Base-by-base conservation (phyloP, 1,284 basidiomycete genomes). In the Porogramme epimiltina region DNA sequence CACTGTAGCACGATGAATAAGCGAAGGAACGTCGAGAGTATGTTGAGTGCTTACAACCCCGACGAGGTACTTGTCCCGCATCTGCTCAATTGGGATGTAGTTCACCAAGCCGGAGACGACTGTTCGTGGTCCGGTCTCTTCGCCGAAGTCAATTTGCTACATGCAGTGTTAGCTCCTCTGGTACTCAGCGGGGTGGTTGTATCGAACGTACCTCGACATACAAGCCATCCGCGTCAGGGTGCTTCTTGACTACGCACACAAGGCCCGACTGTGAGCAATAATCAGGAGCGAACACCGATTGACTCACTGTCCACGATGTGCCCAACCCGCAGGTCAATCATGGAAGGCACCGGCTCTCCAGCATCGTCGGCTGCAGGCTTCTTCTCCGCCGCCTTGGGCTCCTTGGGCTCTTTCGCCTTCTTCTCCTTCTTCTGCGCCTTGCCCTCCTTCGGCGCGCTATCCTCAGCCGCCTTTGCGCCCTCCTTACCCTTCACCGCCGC, bases 131-230 rank as follows among this genome's bases (percentile, higher is more conserved):
- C 93, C 95, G 1, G 86, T 87, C 68, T 94, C 93, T 70, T 96
- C 93, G 50, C 94, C 95, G 50, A 98, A 76, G 70, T 98, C 94
- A 59, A 98, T 95, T 89, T 94, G 85, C 89, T n/a, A n/a, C n/a
- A n/a, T n/a, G n/a, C n/a, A n/a, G n/a, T n/a, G n/a, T n/a, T n/a
- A 93, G 33, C 4, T 41, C 22, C 16, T 2, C 26, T 41, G 20
- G 22, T 10, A 9, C 5, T 8, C 19, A 3, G 16, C 16, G 9
- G 16, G 31, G 1, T 18, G 13, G 4, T 15, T n/a, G 31, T 19
- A 24, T 6, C n/a, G n/a, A n/a, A n/a, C n/a, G n/a, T n/a, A n/a
- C n/a, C n/a, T 96, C 94, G 55, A 96, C 83, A 66, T 95, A 97
- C 38, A 97, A 78, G 42, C 90, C 86, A 65, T 97, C 94, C 2